phyloP scores from a whole-genome alignment of 192 early-diverging fungal genomes.

The Phlyctochytrium bullatum region DNA sequence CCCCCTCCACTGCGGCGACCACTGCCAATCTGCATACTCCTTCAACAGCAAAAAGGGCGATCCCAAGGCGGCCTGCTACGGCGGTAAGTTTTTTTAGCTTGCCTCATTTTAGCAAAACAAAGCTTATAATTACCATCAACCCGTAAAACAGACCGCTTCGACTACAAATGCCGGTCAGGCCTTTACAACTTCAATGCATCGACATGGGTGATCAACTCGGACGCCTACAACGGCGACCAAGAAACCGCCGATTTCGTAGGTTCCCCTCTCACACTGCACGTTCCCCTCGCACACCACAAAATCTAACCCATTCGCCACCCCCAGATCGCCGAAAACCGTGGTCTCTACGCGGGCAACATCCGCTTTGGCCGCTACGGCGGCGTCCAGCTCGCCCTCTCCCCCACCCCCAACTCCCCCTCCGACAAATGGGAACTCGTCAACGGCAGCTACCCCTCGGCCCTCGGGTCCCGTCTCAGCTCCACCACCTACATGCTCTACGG shows the following conservation, averaged over 20 bases:
- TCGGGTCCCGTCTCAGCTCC: constrained; percentile 26
- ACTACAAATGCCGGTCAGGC: constrained; percentile 26
- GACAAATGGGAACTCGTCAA: background rate
- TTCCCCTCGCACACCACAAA: background rate
- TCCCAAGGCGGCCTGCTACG: constrained; percentile 3
- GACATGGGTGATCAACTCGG: constrained; percentile 35
- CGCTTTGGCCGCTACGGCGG: constrained; percentile 30
- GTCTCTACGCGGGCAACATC: constrained; percentile 24
- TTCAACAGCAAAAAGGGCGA: background rate
- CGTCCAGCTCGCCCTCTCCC: constrained; percentile 13
- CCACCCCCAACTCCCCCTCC: background rate
- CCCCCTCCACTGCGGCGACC: constrained; percentile 15
- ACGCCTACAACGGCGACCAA: constrained; percentile 35
- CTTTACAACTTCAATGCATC: constrained; percentile 23
- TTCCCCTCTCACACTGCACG: constrained; percentile 6
- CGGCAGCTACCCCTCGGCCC: constrained; percentile 6
- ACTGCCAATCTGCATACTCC: constrained; percentile 20
- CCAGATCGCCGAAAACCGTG: background rate
- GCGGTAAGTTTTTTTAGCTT: too few species aligned
- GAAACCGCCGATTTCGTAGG: constrained; percentile 32
- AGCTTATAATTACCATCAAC: too few species aligned
- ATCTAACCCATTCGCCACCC: background rate
- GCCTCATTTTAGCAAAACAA: too few species aligned
- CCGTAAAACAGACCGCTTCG: background rate
- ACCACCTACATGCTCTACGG: constrained; percentile 37